phyloP scores from a whole-genome alignment of 345 rosid genomes.

The Anacardium occidentale region DNA sequence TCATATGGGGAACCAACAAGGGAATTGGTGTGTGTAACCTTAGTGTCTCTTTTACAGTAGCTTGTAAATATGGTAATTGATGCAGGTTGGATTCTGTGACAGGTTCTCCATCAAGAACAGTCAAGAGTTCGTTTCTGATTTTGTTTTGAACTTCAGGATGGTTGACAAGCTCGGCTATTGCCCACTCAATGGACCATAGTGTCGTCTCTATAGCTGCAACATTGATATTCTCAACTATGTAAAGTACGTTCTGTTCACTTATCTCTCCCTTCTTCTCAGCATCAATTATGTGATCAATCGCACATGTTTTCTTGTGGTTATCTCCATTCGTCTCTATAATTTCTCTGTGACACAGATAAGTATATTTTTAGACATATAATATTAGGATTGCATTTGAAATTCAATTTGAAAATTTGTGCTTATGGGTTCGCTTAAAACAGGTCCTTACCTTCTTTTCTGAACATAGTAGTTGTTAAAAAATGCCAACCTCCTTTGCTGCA shows the following conservation, averaged over 20 bases:
- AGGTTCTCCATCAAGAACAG: conserved; percentile 31
- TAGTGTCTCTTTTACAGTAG: conserved; percentile 54
- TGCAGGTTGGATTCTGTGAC: conserved; percentile 46
- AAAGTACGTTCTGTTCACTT: conserved; percentile 56
- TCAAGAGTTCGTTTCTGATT: conserved; percentile 45
- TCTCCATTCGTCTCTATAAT: conserved; percentile 48
- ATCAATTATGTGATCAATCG: conserved; percentile 57
- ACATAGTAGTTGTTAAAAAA: conserved; percentile 53
- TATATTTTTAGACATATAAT: too few relatives aligned
- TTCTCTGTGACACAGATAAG: conserved; percentile 29
- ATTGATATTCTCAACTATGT: conserved; percentile 67
- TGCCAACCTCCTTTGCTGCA: conserved; percentile 53
- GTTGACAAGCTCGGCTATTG: conserved; percentile 61
- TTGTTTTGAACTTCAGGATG: conserved; percentile 49
- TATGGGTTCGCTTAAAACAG: too few relatives aligned
- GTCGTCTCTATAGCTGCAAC: conserved; percentile 74
- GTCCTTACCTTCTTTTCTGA: conserved; percentile 41
- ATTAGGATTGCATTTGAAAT: background rate
- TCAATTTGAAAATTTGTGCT: background rate
- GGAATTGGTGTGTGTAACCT: conserved; percentile 64
- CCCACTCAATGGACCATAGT: conserved; percentile 76
- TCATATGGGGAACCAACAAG: conserved; percentile 63
- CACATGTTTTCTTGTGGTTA: conserved; percentile 48
- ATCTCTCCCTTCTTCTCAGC: conserved; percentile 62
- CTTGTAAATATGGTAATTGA: conserved; percentile 50